Base-by-base conservation (phyloP, 352 stramenopile species). In the Phytophthora palmivora region DNA sequence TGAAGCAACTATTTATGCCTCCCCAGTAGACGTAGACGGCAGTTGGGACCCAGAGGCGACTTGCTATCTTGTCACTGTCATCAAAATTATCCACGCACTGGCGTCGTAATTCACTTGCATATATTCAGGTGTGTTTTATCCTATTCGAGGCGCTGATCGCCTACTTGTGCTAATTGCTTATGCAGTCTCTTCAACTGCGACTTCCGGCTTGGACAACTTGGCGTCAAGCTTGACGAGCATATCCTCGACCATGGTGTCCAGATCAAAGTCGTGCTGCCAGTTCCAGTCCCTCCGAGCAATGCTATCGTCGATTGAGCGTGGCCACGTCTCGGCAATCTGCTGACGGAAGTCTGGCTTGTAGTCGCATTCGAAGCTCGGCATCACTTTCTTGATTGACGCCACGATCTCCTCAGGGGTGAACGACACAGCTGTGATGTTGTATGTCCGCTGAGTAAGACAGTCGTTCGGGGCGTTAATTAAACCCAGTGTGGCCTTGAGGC, bases 261-360 rank as follows among this genome's bases (percentile, higher is more conserved):
- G 68, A 42, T 97, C 87, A 58, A 89, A 97, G 62, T 96, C 79
- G 55, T 91, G 84, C 70, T 93, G 79, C 92, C 92, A 98, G 37
- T 72, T 63, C 91, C 91, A 97, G 59, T 98, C 89, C 51, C 82
- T 77, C 24, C 89, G 80, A 8, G 92, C 90, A 6, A 79, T 72
- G 32, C 63, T 80, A 63, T 97, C 89, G 58, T 98, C 89, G 5
- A 98, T 70, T 18, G 84, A 92, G 32, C 80, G 71, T 3, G 92
- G 92, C 92, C 92, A 98, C 14, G 91, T 96, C 63, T 96, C 87
- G 28, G 92, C 92, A 57, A 98, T 98, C 46, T 91, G 65, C 75
- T 98, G 91, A 38, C 92, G 79, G 63, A 95, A 97, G 66, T 97
- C 92, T 0, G 91, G 90, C 57, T 80, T 79, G 72, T 96, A 97